These are phyloP conservation scores for Quercus robur DNA, from an alignment of 306 rosid species.

Conservation along the genomic window DNA sequence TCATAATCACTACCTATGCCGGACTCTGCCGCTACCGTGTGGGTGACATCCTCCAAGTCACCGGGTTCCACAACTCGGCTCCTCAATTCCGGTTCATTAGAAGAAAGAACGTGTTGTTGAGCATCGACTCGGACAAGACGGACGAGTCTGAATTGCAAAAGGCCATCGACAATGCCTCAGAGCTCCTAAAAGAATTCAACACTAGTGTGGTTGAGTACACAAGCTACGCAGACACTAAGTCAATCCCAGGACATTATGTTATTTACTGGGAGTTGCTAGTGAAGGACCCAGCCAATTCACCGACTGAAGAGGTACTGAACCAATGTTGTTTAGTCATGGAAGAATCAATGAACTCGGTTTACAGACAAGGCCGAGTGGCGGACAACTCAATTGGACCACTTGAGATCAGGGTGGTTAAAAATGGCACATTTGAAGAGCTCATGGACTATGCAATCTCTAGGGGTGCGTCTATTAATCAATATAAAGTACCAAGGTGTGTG, in stretches of 20 bases:
- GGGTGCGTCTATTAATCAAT: constrained; percentile 92
- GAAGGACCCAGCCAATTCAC: constrained; percentile 51
- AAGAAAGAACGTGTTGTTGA: constrained; percentile 74
- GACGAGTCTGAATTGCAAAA: constrained; percentile 83
- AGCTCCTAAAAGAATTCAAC: constrained; percentile 43
- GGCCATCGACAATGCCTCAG: constrained; percentile 56
- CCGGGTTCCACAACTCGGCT: constrained; percentile 62
- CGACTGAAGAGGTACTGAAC: constrained; percentile 38
- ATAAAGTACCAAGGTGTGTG: constrained; percentile 90
- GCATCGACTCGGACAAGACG: constrained; percentile 82
- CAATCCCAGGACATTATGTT: constrained; percentile 92
- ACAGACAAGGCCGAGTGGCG: constrained; percentile 78
- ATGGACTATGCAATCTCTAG: constrained; percentile 95
- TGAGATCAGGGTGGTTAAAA: constrained; percentile 83
- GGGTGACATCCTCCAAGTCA: constrained; percentile 80
- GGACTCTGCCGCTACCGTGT: constrained; percentile 85
- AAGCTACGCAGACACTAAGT: constrained; percentile 56
- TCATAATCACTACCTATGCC: constrained; percentile 69
- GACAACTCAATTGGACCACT: constrained; percentile 87
- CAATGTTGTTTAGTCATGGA: constrained; percentile 78
- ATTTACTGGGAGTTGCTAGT: constrained; percentile 80
- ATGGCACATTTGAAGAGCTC: constrained; percentile 85
- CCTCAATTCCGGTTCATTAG: constrained; percentile 77
- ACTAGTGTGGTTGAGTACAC: constrained; percentile 82
- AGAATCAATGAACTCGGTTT: constrained; percentile 77